Base-by-base conservation (phyloP, 495 filamentous ascomycete genomes). In the Trichoderma parareesei region DNA sequence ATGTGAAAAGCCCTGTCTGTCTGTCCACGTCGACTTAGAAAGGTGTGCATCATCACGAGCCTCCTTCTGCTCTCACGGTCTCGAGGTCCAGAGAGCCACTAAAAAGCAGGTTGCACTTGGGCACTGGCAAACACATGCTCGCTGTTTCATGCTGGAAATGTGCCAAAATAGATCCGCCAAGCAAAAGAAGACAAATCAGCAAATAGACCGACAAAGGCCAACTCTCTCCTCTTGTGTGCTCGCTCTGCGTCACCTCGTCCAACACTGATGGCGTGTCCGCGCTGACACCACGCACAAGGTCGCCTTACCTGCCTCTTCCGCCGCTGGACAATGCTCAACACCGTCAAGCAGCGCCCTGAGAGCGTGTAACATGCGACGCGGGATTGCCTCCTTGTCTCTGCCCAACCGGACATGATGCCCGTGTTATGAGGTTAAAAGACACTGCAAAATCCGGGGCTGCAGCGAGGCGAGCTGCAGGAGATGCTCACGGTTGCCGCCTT, bases 291-390 rank as follows among this genome's bases (percentile, higher is more conserved):
- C 43, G 20, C 48, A 55, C 48, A 13, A 55, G 27, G 27, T 57
- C 53, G 53, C 53, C 53, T 57, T 35, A 33, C 53, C 18, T 37
- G 53, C 53, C 53, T 57, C 53, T 35, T 57, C 53, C 53, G 53
- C 53, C 18, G 53, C 33, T 37, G 33, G 33, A 14, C 10, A 11
- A 35, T 57, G 53, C 53, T 57, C n/a, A 6, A 18, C 18, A 18
- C 18, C 20, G 6, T 49, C 46, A 49, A 49, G 46, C 46, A 49
- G 20, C 20, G 46, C 46, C 46, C n/a, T 20, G 46, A 18, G 16
- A 18, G 27, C 27, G 20, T 49, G 46, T 49, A 49, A 49, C 46
- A 49, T 49, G 3, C 5, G 20, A n/a, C 9, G 9, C 10, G 27
- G 27, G 27, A 4, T 11, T 11, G 33, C 16, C 37, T 35, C 10